These are phyloP conservation scores for Effrenium voratum DNA, from an alignment of 73 alveolate genomes.

Conservation along the genomic window DNA sequence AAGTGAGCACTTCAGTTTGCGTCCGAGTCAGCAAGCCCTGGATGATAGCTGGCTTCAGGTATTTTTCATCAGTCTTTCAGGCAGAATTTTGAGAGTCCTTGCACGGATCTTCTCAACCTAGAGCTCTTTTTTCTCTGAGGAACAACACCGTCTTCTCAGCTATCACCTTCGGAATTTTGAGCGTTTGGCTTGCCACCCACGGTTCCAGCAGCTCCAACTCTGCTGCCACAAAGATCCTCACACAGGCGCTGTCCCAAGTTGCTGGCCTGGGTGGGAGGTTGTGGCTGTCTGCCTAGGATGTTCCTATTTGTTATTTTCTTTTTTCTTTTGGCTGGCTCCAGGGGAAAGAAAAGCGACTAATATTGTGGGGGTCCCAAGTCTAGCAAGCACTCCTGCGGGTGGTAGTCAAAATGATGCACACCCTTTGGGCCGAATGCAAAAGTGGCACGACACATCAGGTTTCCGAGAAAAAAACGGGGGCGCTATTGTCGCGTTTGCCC, in stretches of 20 bases:
- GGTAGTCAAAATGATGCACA: not conserved
- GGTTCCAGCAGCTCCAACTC: slow-evolving; percentile 56
- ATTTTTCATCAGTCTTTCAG: not conserved
- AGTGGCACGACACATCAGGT: not conserved
- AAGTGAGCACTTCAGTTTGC: not conserved
- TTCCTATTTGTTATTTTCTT: not conserved
- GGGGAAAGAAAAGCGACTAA: not conserved
- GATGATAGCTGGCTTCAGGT: not conserved
- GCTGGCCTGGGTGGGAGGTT: not conserved
- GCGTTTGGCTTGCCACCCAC: slow-evolving; percentile 93
- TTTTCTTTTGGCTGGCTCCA: too few relatives aligned
- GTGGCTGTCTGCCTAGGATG: not conserved
- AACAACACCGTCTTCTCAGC: slow-evolving; percentile 69
- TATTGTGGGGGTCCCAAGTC: not conserved
- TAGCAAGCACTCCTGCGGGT: not conserved
- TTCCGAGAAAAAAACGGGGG: too few relatives aligned
- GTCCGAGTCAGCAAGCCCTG: not conserved
- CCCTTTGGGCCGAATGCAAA: not conserved
- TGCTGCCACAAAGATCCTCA: slow-evolving; percentile 66
- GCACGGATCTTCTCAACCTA: not conserved
- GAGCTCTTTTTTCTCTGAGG: not conserved
- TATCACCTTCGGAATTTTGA: slow-evolving; percentile 66
- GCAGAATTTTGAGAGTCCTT: not conserved
- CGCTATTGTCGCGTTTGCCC: too few relatives aligned
- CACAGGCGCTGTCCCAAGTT: slow-evolving; percentile 43